Percentiles rank a stretch among this genome's conserved stretches.
Evolutionary conservation across 768 basidiomycete species (phyloP).

Genomic region (Lentinula raphanica): DNA sequence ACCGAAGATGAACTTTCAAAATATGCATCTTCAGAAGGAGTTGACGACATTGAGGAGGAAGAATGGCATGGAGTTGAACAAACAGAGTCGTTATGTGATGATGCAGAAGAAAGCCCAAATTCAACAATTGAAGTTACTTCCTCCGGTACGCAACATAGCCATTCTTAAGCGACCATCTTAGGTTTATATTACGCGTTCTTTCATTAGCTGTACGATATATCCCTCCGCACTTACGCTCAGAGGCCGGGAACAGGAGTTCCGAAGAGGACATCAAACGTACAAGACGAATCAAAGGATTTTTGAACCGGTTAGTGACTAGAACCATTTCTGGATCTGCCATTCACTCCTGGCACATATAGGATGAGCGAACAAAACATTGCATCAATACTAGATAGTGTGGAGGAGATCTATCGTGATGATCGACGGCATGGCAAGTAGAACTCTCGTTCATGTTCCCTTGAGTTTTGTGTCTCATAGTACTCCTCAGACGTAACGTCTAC

Average conservation of each 20-base stretch:
- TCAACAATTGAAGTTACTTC: conserved; percentile 12
- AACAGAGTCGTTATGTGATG: conserved; percentile 10
- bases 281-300: conserved; percentile 76
- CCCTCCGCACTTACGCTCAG: conserved; percentile 72
- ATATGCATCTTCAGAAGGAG: conserved; percentile 19
- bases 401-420: conserved; percentile 71
- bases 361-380: conserved; percentile 89
- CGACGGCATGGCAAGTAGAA: conserved; percentile 63
- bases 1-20: conserved; percentile 22
- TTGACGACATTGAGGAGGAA: conserved; percentile 25
- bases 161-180: too few relatives aligned
- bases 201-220: conserved; percentile 52
- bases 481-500: conserved; percentile 73
- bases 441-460: not conserved
- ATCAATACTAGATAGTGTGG: conserved; percentile 66
- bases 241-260: conserved; percentile 24
- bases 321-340: not conserved
- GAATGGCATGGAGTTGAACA: conserved; percentile 35
- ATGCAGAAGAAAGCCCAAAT: conserved; percentile 23
- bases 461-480: not conserved
- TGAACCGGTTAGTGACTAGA: conserved; percentile 59
- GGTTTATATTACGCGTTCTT: too few relatives aligned
- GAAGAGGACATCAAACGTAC: conserved; percentile 51
- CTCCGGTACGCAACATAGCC: conserved; percentile 4
- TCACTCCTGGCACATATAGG: conserved; percentile 31